Evolutionary conservation across 1,284 basidiomycete genomes (phyloP), one percentile per base, ranked within the genome.

Genomic region (Ustilago lituana): DNA sequence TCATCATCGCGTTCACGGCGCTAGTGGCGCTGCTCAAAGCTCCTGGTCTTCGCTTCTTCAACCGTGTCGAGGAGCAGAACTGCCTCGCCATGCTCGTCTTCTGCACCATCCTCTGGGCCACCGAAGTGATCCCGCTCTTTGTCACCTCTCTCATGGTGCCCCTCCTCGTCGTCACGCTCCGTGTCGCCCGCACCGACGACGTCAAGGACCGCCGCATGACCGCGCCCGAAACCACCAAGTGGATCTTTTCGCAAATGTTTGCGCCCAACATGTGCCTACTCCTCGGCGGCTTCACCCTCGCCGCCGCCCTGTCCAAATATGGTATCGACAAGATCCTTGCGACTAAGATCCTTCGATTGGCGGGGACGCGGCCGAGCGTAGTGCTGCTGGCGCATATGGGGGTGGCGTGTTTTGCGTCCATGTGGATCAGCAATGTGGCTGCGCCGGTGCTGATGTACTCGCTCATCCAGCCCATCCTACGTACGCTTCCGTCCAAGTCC

Each of bases 391-490:
- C 93, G 0, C 93, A 98, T 83, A 98, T 98, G 96, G 88, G 86
- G 35, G 94, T 98, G 5, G 91, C 94, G 1, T 97, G 94, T 80
- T 98, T 98, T 81, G 94, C 95, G 2, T 93, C 91, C 82, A 99
- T 98, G 96, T 98, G 94, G 96, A 98, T 98, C 77, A 91, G 91
- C 82, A 98, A 99, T 80, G 95, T 98, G 14, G 95, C 95, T 0
- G 95, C 95, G 7, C 96, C 96, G 12, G 97, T 95, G 1, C 86
- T 98, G 12, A 97, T 94, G 85, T 98, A 97, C 82, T 94, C 94
- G n/a, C 86, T 98, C 58, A 94, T 98, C 82, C 81, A 97, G 90
- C 96, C 95, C 14, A 97, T 98, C 75, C 87, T 97, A 26, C 88
- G 94, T 64, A 96, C 91, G 24, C 86, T 99, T 3, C 94, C 95